These are phyloP conservation scores for Primulina eburnea DNA, from an alignment of 257 asterid species.

Conservation along the genomic window DNA sequence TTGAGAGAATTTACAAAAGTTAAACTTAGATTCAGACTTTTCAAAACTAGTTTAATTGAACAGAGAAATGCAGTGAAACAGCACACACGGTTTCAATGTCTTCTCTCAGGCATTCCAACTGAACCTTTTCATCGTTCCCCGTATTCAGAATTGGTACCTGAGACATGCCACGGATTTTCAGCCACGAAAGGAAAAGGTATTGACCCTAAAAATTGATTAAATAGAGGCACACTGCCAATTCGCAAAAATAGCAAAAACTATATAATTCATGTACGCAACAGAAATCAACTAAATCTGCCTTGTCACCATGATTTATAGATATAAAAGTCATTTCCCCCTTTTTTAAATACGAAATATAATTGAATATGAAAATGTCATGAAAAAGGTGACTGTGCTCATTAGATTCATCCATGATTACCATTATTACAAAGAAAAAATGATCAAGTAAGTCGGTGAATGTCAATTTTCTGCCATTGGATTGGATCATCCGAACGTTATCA, in stretches of 20 bases:
- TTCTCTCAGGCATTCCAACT: conserved; percentile 64
- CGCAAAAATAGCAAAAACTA: conserved; percentile 3
- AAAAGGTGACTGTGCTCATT: not conserved
- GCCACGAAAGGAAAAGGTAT: not conserved
- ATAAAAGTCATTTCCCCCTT: not conserved
- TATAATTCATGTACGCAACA: not conserved
- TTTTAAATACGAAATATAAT: not conserved
- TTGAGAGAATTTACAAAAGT: not conserved
- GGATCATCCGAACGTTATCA: not conserved
- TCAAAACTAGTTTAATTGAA: conserved; percentile 7
- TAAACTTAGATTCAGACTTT: not conserved
- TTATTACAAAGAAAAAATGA: no score
- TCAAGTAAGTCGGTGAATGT: not conserved
- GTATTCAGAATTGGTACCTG: conserved; percentile 70
- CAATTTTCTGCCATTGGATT: not conserved
- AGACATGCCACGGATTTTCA: conserved; percentile 23
- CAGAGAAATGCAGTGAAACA: conserved; percentile 23
- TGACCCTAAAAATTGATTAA: conserved; percentile 2
- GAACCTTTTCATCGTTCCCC: conserved; percentile 73
- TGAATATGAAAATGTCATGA: not conserved
- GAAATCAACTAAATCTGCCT: not conserved
- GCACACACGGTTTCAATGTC: conserved; percentile 64
- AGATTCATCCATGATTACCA: not conserved
- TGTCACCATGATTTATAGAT: not conserved
- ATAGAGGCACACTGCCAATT: not conserved